These are phyloP conservation scores for Elsinoe ampelina DNA, from an alignment of 2,329 filamentous ascomycete genomes.

Conservation along the genomic window DNA sequence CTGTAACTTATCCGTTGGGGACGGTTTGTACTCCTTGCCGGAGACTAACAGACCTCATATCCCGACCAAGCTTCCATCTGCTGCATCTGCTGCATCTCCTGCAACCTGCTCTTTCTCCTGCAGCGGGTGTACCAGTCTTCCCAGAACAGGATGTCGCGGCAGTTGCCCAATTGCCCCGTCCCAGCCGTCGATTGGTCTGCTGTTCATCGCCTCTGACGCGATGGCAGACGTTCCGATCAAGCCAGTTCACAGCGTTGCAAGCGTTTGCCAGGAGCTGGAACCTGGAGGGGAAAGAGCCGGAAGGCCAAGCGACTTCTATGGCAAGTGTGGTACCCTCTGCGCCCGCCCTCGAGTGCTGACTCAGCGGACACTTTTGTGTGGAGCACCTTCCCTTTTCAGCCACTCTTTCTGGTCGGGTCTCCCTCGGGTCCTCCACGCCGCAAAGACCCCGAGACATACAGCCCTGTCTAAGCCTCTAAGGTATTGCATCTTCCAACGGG, in stretches of 20 bases:
- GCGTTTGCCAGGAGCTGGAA: not conserved
- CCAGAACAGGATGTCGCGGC: not conserved
- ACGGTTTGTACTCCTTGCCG: not conserved
- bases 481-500: conserved; percentile 1
- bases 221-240: not conserved
- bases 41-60: conserved; percentile 4
- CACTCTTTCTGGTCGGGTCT: not conserved
- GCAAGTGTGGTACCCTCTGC: no score
- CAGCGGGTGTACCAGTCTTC: not conserved
- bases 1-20: conserved; percentile 3
- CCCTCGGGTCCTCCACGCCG: not conserved
- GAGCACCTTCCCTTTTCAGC: not conserved
- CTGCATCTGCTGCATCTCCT: not conserved
- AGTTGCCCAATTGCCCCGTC: not conserved
- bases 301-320: not conserved
- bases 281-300: not conserved
- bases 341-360: not conserved
- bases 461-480: no score
- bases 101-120: not conserved
- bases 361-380: not conserved
- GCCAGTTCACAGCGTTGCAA: not conserved
- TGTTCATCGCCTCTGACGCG: not conserved
- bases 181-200: not conserved
- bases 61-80: conserved; percentile 1
- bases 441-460: conserved; percentile 8